Evolutionary conservation across 2,329 filamentous ascomycete genomes (phyloP).

Genomic region (Hypomyces rosellus): DNA sequence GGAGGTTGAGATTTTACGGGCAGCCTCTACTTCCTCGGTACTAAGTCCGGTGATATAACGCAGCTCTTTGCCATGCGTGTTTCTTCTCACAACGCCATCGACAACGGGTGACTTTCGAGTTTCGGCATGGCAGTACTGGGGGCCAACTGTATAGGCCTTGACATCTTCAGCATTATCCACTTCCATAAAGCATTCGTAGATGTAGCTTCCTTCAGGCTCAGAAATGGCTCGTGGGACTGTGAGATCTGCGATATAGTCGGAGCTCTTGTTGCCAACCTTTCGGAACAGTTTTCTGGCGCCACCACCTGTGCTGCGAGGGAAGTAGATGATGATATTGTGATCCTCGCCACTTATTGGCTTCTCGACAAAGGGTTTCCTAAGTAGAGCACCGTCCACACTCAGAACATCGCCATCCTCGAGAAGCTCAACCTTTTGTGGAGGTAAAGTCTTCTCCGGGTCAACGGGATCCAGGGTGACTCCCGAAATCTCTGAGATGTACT

Average conservation of each 20-base stretch:
- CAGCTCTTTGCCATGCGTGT: conserved; percentile 95
- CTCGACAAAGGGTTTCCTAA: conserved; percentile 94
- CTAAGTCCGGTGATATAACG: conserved; percentile 86
- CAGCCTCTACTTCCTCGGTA: conserved; percentile 75
- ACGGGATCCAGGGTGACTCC: conserved; percentile 69
- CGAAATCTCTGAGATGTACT: conserved; percentile 73
- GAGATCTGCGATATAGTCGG: conserved; percentile 79
- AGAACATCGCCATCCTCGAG: conserved; percentile 87
- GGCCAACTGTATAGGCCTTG: conserved; percentile 95
- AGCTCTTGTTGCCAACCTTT: conserved; percentile 98
- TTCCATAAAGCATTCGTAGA: conserved; percentile 95
- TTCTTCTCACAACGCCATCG: conserved; percentile 89
- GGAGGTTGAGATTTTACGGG: conserved; percentile 79
- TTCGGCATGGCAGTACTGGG: conserved; percentile 90
- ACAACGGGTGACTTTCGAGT: conserved; percentile 96
- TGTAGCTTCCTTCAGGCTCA: conserved; percentile 75
- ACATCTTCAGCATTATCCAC: conserved; percentile 98
- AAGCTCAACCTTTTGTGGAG: conserved; percentile 70
- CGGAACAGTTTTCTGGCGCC: conserved; percentile 89
- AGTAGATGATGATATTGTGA: conserved; percentile 98
- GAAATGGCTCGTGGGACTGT: conserved; percentile 72
- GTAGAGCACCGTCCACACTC: conserved; percentile 72
- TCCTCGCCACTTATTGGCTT: conserved; percentile 98
- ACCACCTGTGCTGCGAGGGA: conserved; percentile 77
- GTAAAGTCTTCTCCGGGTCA: conserved; percentile 54